Base-by-base conservation (phyloP, 2,329 filamentous ascomycete genomes). In the Penicillium oxalicum region DNA sequence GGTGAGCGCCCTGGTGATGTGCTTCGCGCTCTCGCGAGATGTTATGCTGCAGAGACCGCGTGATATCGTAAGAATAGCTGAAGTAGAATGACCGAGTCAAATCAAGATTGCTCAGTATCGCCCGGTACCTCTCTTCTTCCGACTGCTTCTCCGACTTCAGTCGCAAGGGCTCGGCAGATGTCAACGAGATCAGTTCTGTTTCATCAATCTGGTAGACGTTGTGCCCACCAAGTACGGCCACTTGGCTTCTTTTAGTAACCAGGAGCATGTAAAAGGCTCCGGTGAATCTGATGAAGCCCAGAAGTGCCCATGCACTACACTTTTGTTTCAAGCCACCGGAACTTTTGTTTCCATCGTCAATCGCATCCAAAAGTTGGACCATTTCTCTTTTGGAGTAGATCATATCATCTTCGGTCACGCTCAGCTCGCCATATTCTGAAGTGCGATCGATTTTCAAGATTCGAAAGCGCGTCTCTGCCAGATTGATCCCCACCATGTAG, bases 41-140 rank as follows among this genome's bases (percentile, higher is more conserved):
- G 61, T 98, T 98, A 62, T 91, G 83, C 67, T 98, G 93, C 40
- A 98, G 74, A 1, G 90, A 95, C 46, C 84, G 82, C 0, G 93
- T 98, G 57, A 97, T 87, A 65, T 98, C 89, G 71, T 98, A 98
- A 0, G 91, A 94, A 66, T 96, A 96, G 72, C 91, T 96, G 74
- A 96, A 98, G 70, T 98, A 98, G 68, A 98, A 98, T 0, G 88
- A 94, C 48, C 87, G 81, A 0, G 87, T 90, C 51, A 98, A 73
- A 66, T 98, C 93, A 29, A 98, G 77, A 58, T 95, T 95, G 65
- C 88, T 90, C 39, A 98, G 76, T 45, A 96, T 97, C 26, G 82
- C 80, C 32, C 97, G 77, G 62, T 95, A 97, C 27, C 91, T 84
- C 35, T 87, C 83, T 70, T 98, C 93, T 66, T 97, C 91, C 0